A percentile compares a stretch with the other conserved stretches of the same genome.
These are phyloP conservation scores for Pharus latifolius DNA, from an alignment of 176 grass and related monocot genomes.

Conservation along the genomic window DNA sequence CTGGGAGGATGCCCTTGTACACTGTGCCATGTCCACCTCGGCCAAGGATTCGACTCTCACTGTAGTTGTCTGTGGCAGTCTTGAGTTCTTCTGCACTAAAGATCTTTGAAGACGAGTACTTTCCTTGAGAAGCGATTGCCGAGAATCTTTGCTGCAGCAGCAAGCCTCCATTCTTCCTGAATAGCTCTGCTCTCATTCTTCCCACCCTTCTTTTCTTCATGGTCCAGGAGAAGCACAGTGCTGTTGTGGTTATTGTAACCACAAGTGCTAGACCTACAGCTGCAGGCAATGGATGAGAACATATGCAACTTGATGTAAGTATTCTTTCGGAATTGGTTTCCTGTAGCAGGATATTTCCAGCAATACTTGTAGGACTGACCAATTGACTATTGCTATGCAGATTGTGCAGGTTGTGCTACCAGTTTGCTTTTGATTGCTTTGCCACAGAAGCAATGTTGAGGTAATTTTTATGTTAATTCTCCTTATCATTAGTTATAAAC, in stretches of 20 bases:
- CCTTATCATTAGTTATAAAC: neutral
- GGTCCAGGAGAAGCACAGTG: neutral
- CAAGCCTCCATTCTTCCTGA: constrained; percentile 45
- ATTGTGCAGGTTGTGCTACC: neutral
- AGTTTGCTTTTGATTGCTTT: neutral
- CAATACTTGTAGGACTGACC: neutral
- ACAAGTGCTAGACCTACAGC: constrained; percentile 15
- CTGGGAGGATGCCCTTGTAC: constrained; percentile 30
- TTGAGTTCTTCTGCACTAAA: constrained; percentile 39
- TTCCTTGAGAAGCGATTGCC: neutral
- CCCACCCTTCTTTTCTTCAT: constrained; percentile 6
- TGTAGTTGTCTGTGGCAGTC: constrained; percentile 27
- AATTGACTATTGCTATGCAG: neutral
- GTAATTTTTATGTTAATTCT: neutral
- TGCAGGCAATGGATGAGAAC: neutral
- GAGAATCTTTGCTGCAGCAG: constrained; percentile 36
- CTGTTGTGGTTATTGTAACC: neutral
- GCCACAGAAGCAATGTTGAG: neutral
- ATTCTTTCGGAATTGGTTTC: neutral
- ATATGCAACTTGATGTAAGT: neutral
- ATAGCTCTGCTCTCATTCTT: constrained; percentile 21
- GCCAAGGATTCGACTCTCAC: constrained; percentile 22
- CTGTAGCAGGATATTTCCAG: neutral
- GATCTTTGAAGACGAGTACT: constrained; percentile 17
- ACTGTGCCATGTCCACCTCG: constrained; percentile 36